These are phyloP conservation scores for Picocystis sp. DNA, from an alignment of 163 green algal genomes.

Conservation along the genomic window DNA sequence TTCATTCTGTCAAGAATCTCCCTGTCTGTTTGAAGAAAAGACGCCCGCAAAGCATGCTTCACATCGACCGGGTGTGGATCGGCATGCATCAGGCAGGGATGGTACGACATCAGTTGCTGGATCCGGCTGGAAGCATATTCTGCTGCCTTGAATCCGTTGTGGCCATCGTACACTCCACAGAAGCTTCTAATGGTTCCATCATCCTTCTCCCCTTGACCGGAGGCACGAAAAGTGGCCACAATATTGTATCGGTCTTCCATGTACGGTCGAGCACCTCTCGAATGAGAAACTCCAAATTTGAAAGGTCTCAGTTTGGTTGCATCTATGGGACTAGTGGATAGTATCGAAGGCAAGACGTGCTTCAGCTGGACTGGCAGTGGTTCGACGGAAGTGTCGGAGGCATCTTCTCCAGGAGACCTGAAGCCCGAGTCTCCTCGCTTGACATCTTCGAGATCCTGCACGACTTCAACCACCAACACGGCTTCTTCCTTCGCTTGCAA, in stretches of 20 bases:
- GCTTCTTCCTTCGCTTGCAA: no score
- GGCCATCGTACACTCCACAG: conserved; percentile 40
- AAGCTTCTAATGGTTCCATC: conserved; percentile 23
- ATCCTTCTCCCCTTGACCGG: neutral
- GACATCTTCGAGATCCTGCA: no score
- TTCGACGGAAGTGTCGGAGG: no score
- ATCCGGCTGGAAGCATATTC: conserved; percentile 21
- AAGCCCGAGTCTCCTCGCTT: no score
- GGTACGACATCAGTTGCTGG: conserved; percentile 30
- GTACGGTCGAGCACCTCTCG: conserved; percentile 21
- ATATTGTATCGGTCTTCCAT: conserved; percentile 42
- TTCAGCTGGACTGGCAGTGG: no score
- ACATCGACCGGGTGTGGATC: no score
- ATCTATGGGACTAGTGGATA: no score
- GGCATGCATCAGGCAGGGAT: conserved; percentile 7
- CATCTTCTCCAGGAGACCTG: no score
- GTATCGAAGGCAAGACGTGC: no score
- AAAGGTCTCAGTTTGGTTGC: no score
- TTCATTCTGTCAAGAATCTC: conserved; percentile 25
- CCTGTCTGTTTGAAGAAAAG: conserved; percentile 22
- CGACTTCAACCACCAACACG: no score
- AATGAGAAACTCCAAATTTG: no score
- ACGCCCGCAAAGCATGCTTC: conserved; percentile 8
- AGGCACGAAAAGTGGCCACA: conserved; percentile 11
- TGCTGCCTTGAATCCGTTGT: conserved; percentile 39